Evolutionary conservation across 768 basidiomycete genomes (phyloP), one percentile per base, ranked within the genome.

Genomic region (Russula dissimulans): DNA sequence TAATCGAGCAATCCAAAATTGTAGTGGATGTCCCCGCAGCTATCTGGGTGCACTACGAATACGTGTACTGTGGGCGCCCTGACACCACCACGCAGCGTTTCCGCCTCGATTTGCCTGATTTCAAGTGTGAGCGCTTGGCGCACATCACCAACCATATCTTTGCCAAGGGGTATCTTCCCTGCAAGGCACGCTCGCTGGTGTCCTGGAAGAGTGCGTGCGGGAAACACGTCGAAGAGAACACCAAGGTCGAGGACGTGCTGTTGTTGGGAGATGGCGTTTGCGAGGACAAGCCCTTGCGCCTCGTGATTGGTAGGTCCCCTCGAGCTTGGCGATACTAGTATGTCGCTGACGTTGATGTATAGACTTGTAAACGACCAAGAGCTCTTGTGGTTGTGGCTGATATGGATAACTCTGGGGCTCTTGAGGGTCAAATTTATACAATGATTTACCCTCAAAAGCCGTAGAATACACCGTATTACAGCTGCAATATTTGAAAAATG

Each of bases 71-170:
- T 47, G 59, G 70, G 11, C 62, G 49, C 18, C 66, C 68, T 4
- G 70, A 71, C 36, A 65, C 69, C 17, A 73, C 77, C 38, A 70
- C 71, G 14, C 79, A 80, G 64, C 77, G 77, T 32, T 62, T 79
- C 62, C 76, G 74, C 67, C 71, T 79, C 42, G 71, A 74, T 42
- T 60, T 62, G 44, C 63, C 65, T 0, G 68, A 72, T 38, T 38
- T 39, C 32, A 74, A 69, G 65, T 69, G 75, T 53, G 77, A 76
- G 61, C 68, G 70, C 34, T 60, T 79, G 22, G 77, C 77, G n/a
- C 74, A 79, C 57, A 63, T 80, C 56, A 79, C 77, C 50, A 80
- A 80, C 70, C 59, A 79, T 58, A 70, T 79, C 64, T 81, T 80
- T 68, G 61, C 50, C 22, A 70, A 71, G 39, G 74, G 75, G 2